Base-by-base conservation (phyloP, 805 yeast species). In the Kodamaea hsintzibuensis region DNA sequence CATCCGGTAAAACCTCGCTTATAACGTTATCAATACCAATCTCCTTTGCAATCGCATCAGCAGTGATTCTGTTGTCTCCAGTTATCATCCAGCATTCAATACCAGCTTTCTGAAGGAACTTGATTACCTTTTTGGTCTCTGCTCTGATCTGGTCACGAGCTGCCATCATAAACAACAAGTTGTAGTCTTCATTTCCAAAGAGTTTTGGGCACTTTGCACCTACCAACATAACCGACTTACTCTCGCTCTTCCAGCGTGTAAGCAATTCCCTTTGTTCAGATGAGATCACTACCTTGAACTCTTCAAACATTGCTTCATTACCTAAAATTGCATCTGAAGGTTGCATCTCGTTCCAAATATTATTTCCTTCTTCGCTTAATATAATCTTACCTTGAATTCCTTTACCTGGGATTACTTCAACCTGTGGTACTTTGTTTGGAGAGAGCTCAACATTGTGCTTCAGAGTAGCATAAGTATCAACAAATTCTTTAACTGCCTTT, bases 1-100 rank as follows among this genome's bases (percentile, higher is more conserved):
- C 90, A 50, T 83, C 84, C 0, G 96, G 95, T 35, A 87, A 72
- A 6, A 88, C 92, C 47, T 84, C 88, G 8, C 91, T 86, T 44
- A 87, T 76, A 7, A 88, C 84, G 50, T 81, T 75, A 1, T 66
- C 70, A 14, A 88, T 85, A 0, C 89, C 88, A 16, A 88, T 72
- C 58, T 84, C 85, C 9, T 67, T 62, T 0, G 87, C 93, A 35
- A 88, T 83, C 0, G 89, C 84, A 22, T 75, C 72, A 0, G 95
- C 93, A 0, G 95, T 88, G 18, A 76, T 62, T 49, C 63, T 76
- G 61, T 86, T 86, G 64, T 88, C 95, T 17, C 95, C 95, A 2
- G 91, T 83, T 42, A 88, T 82, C 89, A 88, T 85, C 84, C 88
- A 88, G 49, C 87, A 80, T 18, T 79, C 78, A 16, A 87, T 80